Base-by-base conservation (phyloP, 257 asterid species). In the Przewalskia tangutica region DNA sequence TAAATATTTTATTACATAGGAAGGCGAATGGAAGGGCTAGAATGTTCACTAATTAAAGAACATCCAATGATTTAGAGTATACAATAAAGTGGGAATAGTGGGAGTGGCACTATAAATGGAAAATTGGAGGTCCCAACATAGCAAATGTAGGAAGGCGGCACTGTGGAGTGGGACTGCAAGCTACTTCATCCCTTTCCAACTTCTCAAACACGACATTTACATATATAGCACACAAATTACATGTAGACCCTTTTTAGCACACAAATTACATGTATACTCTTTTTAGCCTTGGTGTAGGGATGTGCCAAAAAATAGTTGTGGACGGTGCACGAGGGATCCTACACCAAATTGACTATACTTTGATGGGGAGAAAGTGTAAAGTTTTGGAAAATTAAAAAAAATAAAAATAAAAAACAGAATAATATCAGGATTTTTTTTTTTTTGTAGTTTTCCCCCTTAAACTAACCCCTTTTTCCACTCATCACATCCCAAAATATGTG, bases 81-180 rank as follows among this genome's bases (percentile, higher is more conserved):
- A 6, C 9, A 44, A 67, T 68, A 12, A 50, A 7, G 46, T 75
- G 7, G 23, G 55, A 50, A n/a, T 34, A 53, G 27, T 13, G 63
- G 80, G 4, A 34, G 10, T 17, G 66, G 68, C 51, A 53, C 14
- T 58, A 77, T 54, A 77, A 58, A n/a, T 34, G 68, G 55, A 34
- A 58, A 40, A 59, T 1, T 5, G 27, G 81, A 58, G 68, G 66
- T 77, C 67, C 34, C 68, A 38, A 55, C 70, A 77, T 59, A 55
- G 81, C 7, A 77, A 77, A 59, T 56, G 81, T 70, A 77, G 68
- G 38, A 77, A 58, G 81, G 68, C 81, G 81, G 68, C 70, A 40
- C 55, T 17, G 77, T 17, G 53, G 11, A 0, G 56, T 77, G 81
- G 80, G 81, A 68, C 54, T 55, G 27, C 81, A 9, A 5, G 36